Conservation (phyloP, 2,329 filamentous ascomycete genomes). For the Tolypocladium ophioglossoides region DNA sequence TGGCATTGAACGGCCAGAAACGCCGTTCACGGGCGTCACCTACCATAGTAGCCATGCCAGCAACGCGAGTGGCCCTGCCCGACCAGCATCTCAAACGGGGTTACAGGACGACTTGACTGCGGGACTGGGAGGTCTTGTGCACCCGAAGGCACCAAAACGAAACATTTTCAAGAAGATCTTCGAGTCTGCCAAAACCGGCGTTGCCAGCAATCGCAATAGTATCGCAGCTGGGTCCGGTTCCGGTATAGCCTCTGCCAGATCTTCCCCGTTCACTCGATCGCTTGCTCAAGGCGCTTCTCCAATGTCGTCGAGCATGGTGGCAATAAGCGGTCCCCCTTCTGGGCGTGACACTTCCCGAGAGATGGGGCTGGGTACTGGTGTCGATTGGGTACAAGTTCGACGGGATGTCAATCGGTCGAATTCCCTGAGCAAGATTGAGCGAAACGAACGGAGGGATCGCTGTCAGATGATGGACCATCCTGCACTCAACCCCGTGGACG, state of each 20-base stretch:
- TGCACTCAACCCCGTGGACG: slow-evolving; percentile 80
- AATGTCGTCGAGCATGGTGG: slow-evolving; percentile 33
- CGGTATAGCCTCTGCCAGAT: slow-evolving; percentile 32
- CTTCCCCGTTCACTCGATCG: slow-evolving; percentile 32
- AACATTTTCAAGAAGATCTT: slow-evolving; percentile 95
- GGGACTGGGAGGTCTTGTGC: slow-evolving; percentile 66
- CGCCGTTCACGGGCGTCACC: slow-evolving; percentile 66
- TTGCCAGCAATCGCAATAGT: slow-evolving; percentile 78
- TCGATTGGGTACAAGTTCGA: slow-evolving; percentile 96
- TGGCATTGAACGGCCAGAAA: slow-evolving; percentile 46
- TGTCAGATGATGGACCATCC: slow-evolving; percentile 93
- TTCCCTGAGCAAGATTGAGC: slow-evolving; percentile 81
- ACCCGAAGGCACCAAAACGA: slow-evolving; percentile 69
- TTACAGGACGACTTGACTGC: slow-evolving; percentile 55
- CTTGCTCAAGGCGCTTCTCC: slow-evolving; percentile 25
- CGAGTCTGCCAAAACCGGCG: slow-evolving; percentile 86
- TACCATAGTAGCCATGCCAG: slow-evolving; percentile 85
- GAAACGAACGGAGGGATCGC: slow-evolving; percentile 71
- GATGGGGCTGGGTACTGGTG: slow-evolving; percentile 51
- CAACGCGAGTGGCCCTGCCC: slow-evolving; percentile 27
- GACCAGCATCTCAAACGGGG: slow-evolving; percentile 56
- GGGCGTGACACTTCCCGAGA: slow-evolving; percentile 51
- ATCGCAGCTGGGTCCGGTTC: slow-evolving; percentile 48
- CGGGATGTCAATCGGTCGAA: slow-evolving; percentile 94
- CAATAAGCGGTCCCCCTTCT: slow-evolving; percentile 23